Conservation (phyloP, 306 rosid genomes). For the Malus sieversii region DNA sequence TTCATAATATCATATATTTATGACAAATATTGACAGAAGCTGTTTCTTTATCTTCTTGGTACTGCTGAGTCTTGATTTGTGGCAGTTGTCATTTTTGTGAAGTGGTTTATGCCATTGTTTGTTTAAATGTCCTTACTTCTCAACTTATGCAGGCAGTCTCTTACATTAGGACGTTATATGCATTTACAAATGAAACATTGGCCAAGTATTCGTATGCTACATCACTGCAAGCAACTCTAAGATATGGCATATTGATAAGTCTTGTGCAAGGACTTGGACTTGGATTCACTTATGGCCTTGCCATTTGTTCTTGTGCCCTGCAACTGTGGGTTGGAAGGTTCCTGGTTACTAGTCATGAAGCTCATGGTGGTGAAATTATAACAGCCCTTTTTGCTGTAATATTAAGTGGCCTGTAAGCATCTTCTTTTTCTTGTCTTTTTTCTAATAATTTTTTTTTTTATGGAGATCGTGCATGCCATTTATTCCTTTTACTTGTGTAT, state of each 20-base stretch:
- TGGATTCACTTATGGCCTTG: slow-evolving; percentile 99
- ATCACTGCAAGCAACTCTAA: slow-evolving; percentile 93
- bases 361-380: slow-evolving; percentile 94
- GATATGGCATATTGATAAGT: slow-evolving; percentile 97
- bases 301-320: slow-evolving; percentile 98
- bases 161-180: slow-evolving; percentile 76
- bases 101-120: slow-evolving; percentile 3
- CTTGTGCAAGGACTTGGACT: slow-evolving; percentile 99
- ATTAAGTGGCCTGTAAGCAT: slow-evolving; percentile 96
- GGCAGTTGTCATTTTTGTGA: slow-evolving; percentile 8
- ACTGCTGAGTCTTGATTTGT: neutral
- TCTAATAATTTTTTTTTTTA: neutral
- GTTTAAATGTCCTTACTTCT: slow-evolving; percentile 29
- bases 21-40: neutral
- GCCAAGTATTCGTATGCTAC: slow-evolving; percentile 99
- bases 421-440: neutral
- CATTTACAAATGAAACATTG: slow-evolving; percentile 93
- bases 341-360: slow-evolving; percentile 45
- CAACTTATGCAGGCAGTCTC: slow-evolving; percentile 82
- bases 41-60: neutral
- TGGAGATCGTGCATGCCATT: slow-evolving; percentile 4
- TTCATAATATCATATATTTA: neutral
- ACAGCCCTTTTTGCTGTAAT: slow-evolving; percentile 94
- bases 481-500: slow-evolving; percentile 21
- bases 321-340: slow-evolving; percentile 99